A percentile compares a stretch with the other conserved stretches of the same genome.
phyloP scores from a whole-genome alignment of 768 basidiomycete species.

The Kwoniella sp. region DNA sequence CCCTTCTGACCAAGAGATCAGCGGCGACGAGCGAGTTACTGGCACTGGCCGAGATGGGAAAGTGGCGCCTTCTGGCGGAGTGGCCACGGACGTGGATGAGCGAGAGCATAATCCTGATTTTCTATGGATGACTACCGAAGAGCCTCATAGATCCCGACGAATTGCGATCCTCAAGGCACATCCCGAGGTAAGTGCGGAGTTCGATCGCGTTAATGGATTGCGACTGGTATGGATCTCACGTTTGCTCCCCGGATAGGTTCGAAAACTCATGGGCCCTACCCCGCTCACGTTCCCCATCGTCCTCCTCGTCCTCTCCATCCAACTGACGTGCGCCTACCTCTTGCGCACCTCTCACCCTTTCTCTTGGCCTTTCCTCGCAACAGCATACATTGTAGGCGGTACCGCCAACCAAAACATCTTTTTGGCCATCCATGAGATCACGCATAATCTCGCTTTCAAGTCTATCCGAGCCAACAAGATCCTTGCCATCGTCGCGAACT shows the following conservation, averaged over 20 bases:
- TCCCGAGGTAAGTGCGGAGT: slow-evolving; percentile 68
- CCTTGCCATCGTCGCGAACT: slow-evolving; percentile 85
- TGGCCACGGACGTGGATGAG: neutral
- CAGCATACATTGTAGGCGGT: slow-evolving; percentile 84
- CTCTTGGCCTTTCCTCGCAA: slow-evolving; percentile 71
- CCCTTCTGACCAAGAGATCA: slow-evolving; percentile 13
- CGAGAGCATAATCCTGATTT: slow-evolving; percentile 64
- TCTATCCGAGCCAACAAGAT: slow-evolving; percentile 79
- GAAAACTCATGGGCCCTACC: slow-evolving; percentile 94
- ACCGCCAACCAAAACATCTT: slow-evolving; percentile 98
- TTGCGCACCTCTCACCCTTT: slow-evolving; percentile 71
- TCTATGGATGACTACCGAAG: slow-evolving; percentile 96
- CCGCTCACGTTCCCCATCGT: slow-evolving; percentile 89
- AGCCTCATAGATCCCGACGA: slow-evolving; percentile 86
- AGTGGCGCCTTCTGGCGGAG: neutral
- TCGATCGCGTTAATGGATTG: neutral
- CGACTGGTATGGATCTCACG: slow-evolving; percentile 9
- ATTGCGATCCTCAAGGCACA: slow-evolving; percentile 90
- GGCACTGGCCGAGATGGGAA: slow-evolving; percentile 2
- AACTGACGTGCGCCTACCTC: slow-evolving; percentile 66
- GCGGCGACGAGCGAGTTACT: slow-evolving; percentile 4
- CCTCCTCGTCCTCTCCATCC: slow-evolving; percentile 74
- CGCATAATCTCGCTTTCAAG: slow-evolving; percentile 92
- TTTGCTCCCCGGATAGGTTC: slow-evolving; percentile 64
- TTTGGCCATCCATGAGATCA: slow-evolving; percentile 97